These are phyloP conservation scores for Chrysanthemum seticuspe DNA, from an alignment of 129 eudicot species.

Conservation along the genomic window DNA sequence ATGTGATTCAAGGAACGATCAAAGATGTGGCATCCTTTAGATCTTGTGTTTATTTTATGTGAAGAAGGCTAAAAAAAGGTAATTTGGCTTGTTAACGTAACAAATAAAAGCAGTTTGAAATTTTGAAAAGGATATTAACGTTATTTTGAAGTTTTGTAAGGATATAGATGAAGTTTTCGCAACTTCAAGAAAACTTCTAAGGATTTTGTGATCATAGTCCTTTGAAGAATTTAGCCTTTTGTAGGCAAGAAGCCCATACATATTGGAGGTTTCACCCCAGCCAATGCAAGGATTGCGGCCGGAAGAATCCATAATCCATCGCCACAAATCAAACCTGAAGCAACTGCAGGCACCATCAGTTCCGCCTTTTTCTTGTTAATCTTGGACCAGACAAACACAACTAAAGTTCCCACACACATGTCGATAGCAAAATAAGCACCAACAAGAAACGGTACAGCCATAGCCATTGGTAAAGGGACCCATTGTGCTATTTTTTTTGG, in stretches of 20 bases:
- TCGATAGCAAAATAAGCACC: slow-evolving; percentile 91
- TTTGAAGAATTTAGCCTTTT: not conserved
- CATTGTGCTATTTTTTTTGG: slow-evolving; percentile 45
- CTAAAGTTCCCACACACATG: slow-evolving; percentile 81
- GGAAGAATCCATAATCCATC: slow-evolving; percentile 94
- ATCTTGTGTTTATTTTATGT: no score
- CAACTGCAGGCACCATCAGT: slow-evolving; percentile 83
- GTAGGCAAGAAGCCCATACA: slow-evolving; percentile 70
- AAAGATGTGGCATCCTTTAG: no score
- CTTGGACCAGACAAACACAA: slow-evolving; percentile 70
- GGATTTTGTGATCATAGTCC: not conserved
- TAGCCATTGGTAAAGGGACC: slow-evolving; percentile 95
- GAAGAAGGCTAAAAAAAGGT: no score
- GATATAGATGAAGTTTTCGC: slow-evolving; percentile 2
- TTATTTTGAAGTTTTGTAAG: no score
- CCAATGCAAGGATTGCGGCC: slow-evolving; percentile 67
- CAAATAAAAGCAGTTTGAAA: no score
- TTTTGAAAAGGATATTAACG: not conserved
- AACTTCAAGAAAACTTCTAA: slow-evolving; percentile 11
- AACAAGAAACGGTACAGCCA: slow-evolving; percentile 94
- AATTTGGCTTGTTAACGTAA: no score
- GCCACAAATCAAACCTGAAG: slow-evolving; percentile 90
- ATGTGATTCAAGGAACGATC: no score
- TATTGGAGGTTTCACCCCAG: slow-evolving; percentile 66
- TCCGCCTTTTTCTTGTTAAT: slow-evolving; percentile 53